Percentiles rank a stretch among this genome's conserved stretches.
Conservation (phyloP, 345 rosid species). For the Raphanus sativus region DNA sequence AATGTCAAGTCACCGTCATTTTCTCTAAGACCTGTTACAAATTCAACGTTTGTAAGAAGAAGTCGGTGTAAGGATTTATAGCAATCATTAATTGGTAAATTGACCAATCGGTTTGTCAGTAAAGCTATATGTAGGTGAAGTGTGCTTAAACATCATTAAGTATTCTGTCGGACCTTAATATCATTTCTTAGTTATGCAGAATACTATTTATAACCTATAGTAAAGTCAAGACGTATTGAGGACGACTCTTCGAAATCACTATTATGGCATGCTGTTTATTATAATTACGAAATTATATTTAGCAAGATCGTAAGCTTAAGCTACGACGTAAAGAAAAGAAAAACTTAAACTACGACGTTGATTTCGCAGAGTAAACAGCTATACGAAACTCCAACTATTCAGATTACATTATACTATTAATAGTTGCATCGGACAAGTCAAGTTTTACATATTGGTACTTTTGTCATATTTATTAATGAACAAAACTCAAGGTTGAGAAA, state of each 20-base stretch:
- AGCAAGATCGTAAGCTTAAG: slow-evolving; percentile 13
- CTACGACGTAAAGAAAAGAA: neutral
- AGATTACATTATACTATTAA: neutral
- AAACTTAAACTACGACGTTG: slow-evolving; percentile 34
- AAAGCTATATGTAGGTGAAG: slow-evolving; percentile 34
- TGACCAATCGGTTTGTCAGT: slow-evolving; percentile 14
- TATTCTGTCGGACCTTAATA: slow-evolving; percentile 30
- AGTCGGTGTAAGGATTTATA: neutral
- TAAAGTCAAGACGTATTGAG: slow-evolving; percentile 14
- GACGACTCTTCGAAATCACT: slow-evolving; percentile 20
- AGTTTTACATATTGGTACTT: slow-evolving; percentile 6
- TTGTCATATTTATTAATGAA: slow-evolving; percentile 3
- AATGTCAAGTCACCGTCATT: neutral
- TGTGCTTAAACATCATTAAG: slow-evolving; percentile 40
- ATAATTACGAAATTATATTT: slow-evolving; percentile 1
- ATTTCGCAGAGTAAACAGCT: slow-evolving; percentile 23
- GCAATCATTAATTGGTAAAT: slow-evolving; percentile 25
- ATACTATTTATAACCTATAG: slow-evolving; percentile 2
- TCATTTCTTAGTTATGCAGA: neutral
- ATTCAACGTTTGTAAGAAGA: neutral
- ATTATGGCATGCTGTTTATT: slow-evolving; percentile 22
- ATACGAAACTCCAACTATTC: neutral
- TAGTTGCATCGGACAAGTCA: neutral
- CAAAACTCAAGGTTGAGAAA: neutral
- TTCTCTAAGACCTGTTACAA: neutral